These are phyloP conservation scores for Lactarius sp. DNA, from an alignment of 768 basidiomycete genomes.

Conservation along the genomic window DNA sequence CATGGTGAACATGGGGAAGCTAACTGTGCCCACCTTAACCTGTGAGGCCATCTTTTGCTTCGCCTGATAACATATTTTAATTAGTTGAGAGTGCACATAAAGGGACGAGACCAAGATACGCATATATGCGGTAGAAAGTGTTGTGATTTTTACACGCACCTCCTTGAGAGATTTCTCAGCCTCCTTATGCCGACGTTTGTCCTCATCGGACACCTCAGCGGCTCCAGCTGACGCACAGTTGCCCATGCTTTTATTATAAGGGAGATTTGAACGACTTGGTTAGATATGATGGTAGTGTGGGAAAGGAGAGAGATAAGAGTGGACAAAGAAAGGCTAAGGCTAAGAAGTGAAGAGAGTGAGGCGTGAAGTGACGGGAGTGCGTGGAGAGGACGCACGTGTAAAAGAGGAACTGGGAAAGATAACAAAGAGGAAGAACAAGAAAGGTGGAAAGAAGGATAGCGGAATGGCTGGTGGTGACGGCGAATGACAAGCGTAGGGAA, in stretches of 20 bases:
- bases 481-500: slow-evolving; percentile 5
- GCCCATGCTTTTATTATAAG: slow-evolving; percentile 17
- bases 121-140: slow-evolving; percentile 15
- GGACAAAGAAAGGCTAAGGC: slow-evolving; percentile 4
- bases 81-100: not conserved
- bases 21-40: slow-evolving; percentile 56
- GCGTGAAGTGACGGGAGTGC: not conserved
- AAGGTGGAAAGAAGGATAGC: not conserved
- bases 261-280: not conserved
- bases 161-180: slow-evolving; percentile 77
- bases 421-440: slow-evolving; percentile 9
- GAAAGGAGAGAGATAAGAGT: not conserved
- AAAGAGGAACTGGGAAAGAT: not conserved
- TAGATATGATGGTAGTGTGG: not conserved
- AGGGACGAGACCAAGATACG: not conserved
- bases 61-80: slow-evolving; percentile 11
- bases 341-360: not conserved
- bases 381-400: not conserved
- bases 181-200: slow-evolving; percentile 57
- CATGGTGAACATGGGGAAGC: not conserved
- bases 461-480: not conserved
- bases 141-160: slow-evolving; percentile 38
- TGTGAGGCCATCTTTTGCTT: slow-evolving; percentile 52
- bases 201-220: slow-evolving; percentile 62
- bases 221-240: slow-evolving; percentile 51